Conservation (phyloP, 257 asterid species). For the Fraxinus pennsylvanica region DNA sequence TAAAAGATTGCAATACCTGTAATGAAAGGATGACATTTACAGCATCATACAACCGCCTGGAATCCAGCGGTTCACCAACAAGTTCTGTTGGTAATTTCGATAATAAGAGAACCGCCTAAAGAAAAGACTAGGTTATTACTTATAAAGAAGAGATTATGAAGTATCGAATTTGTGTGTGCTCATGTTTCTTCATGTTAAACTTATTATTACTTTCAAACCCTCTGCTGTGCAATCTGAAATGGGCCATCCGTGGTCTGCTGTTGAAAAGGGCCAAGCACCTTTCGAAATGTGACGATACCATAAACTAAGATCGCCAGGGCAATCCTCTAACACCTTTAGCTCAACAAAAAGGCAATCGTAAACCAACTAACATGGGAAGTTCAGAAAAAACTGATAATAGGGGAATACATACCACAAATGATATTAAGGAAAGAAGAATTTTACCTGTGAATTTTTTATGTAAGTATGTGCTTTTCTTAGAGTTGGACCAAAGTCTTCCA, state of each 20-base stretch:
- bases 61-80: conserved; percentile 76
- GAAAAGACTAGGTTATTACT: conserved; percentile 18
- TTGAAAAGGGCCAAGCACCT: conserved; percentile 99
- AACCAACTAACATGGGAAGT: conserved; percentile 25
- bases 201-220: conserved; percentile 73
- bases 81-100: conserved; percentile 68
- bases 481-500: conserved; percentile 70
- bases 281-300: conserved; percentile 98
- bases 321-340: conserved; percentile 76
- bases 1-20: conserved; percentile 59
- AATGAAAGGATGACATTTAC: conserved; percentile 86
- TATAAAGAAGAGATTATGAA: conserved; percentile 9
- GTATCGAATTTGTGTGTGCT: not conserved
- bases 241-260: conserved; percentile 99
- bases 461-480: conserved; percentile 70
- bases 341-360: conserved; percentile 19
- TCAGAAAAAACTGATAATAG: conserved; percentile 12
- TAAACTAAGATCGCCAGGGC: conserved; percentile 73
- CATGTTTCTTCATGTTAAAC: conserved; percentile 21
- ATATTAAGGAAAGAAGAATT: conserved; percentile 18
- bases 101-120: conserved; percentile 71
- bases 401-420: conserved; percentile 10
- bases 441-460: conserved; percentile 77
- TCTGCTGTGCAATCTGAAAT: conserved; percentile 99
- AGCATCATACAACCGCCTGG: conserved; percentile 69